Evolutionary conservation across 1,139 yeast genomes (phyloP), one percentile per base, ranked within the genome.

Genomic region (Zygoascus meyerae): DNA sequence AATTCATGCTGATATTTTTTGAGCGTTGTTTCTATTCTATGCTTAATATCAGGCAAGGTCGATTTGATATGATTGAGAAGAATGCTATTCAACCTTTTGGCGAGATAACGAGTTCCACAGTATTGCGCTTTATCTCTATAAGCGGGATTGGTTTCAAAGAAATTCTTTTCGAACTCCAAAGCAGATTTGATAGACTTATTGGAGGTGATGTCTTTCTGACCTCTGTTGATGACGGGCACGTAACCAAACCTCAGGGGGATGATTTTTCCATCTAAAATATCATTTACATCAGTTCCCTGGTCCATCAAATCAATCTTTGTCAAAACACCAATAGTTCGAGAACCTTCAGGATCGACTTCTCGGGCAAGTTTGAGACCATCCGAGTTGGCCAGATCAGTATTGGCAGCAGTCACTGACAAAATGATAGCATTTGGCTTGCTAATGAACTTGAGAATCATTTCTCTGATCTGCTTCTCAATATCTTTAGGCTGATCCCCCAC

Each of bases 401-500:
- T 92, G 42, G 97, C 96, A 14, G 97, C 96, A 59, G 95, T 92
- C 40, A 92, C 98, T 1, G 97, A 89, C 52, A 92, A 74, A 53
- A 92, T 84, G 60, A 92, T 92, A 40, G 98, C 97, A 64, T 92
- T 92, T 50, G 97, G 97, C 66, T 89, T 90, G 33, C 95, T 82
- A 59, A 92, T 92, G 65, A 85, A 92, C 67, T 87, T 87, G 77
- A 92, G 75, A 50, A 92, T 75, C 97, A 92, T 92, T 54, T 90
- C 96, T 63, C 86, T 82, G 59, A 92, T 94, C 68, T 86, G 96
- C 55, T 79, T 82, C 72, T 92, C 99, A 56, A 92, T 92, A 67
- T 92, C 98, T 64, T 85, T 86, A 47, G 99, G 99, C 69, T 92
- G 99, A 67, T 92, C 98, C 42, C 99, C 99, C 44, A 92, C 97